phyloP scores from a whole-genome alignment of 1,284 basidiomycete species.

The Apiotrichum brassicae region DNA sequence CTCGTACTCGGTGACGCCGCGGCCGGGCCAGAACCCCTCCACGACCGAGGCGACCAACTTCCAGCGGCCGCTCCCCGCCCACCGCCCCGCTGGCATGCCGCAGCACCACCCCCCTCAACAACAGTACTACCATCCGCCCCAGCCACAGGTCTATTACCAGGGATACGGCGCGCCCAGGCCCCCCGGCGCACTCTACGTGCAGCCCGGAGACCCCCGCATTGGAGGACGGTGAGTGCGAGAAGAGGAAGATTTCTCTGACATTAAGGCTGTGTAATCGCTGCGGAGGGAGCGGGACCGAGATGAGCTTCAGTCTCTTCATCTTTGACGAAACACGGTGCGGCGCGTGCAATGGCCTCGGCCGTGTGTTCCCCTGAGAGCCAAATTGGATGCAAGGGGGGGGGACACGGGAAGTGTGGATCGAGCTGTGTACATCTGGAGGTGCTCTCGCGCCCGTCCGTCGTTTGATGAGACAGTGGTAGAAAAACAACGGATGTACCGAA shows the following conservation, averaged over 20 bases:
- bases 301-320: constrained; percentile 26
- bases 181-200: constrained; percentile 31
- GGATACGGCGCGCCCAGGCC: constrained; percentile 16
- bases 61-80: constrained; percentile 33
- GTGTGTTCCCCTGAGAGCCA: no score
- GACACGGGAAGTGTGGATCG: no score
- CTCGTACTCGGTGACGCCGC: constrained; percentile 27
- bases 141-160: constrained; percentile 17
- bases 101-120: constrained; percentile 9
- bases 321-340: constrained; percentile 37
- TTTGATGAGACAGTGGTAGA: no score
- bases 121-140: constrained; percentile 6
- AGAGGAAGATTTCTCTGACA: background rate
- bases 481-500: no score
- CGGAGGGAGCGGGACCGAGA: constrained; percentile 33
- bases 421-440: no score
- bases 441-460: no score
- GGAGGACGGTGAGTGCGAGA: constrained; percentile 34
- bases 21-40: constrained; percentile 21
- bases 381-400: no score
- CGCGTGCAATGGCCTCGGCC: constrained; percentile 33
- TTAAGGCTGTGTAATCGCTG: constrained; percentile 32
- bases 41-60: constrained; percentile 33
- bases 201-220: constrained; percentile 42
- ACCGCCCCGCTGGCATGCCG: background rate